Evolutionary conservation across 495 filamentous ascomycete species (phyloP).

Genomic region (Penicillium odoratum): DNA sequence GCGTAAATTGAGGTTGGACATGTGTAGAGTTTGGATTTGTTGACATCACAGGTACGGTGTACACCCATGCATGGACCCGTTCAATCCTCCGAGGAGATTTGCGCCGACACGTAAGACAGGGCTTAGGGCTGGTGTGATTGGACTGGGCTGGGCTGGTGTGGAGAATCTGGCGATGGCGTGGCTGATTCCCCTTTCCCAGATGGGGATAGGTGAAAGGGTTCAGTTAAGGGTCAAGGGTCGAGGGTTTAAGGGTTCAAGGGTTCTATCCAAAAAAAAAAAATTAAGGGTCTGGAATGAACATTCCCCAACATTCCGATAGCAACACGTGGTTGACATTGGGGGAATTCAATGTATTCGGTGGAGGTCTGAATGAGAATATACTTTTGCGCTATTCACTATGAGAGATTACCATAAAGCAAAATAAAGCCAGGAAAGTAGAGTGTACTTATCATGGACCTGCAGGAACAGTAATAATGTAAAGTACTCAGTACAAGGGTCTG

Average conservation of each 20-base stretch:
- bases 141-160: not conserved
- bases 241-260: not conserved
- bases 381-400: not conserved
- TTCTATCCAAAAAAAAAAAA: no score
- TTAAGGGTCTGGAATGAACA: not conserved
- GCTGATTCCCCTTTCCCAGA: not conserved
- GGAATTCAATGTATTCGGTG: not conserved
- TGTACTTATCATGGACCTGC: not conserved
- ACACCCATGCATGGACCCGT: not conserved
- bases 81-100: not conserved
- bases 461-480: not conserved
- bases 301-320: not conserved
- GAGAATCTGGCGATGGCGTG: not conserved
- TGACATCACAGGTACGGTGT: constrained; percentile 1
- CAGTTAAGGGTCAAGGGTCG: not conserved
- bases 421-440: not conserved
- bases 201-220: not conserved
- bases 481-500: not conserved
- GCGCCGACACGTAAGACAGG: constrained; percentile 3
- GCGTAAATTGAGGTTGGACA: not conserved
- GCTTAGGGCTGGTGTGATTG: not conserved
- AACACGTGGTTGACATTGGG: not conserved
- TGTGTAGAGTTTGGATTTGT: constrained; percentile 3
- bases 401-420: not conserved
- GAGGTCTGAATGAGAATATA: not conserved